These are phyloP conservation scores for Podospora sp. DNA, from an alignment of 495 filamentous ascomycete genomes.

Conservation along the genomic window DNA sequence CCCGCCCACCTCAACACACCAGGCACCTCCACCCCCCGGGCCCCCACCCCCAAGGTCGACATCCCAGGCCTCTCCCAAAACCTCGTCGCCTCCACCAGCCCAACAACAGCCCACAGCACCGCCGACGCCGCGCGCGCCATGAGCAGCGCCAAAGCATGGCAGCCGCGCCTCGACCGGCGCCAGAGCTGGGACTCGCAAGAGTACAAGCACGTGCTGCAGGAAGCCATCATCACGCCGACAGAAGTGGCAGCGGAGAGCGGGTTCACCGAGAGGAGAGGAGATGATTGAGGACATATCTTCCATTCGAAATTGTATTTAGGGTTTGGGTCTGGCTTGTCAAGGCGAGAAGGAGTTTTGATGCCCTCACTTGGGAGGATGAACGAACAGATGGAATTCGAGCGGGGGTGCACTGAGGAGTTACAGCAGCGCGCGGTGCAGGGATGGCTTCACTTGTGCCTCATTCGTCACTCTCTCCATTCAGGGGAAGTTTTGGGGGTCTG, in stretches of 20 bases:
- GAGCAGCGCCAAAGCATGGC: slow-evolving; percentile 42
- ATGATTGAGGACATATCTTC: background rate
- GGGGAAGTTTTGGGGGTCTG: too few species aligned
- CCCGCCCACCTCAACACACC: background rate
- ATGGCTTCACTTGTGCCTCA: too few species aligned
- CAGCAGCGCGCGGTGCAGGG: too few species aligned
- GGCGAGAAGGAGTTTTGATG: background rate
- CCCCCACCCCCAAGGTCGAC: slow-evolving; percentile 11
- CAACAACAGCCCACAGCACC: slow-evolving; percentile 24
- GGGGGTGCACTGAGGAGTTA: too few species aligned
- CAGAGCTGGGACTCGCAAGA: slow-evolving; percentile 54
- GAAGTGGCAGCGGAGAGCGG: slow-evolving; percentile 28
- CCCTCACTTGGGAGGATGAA: too few species aligned
- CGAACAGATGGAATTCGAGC: too few species aligned
- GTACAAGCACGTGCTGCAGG: slow-evolving; percentile 45
- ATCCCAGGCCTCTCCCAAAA: slow-evolving; percentile 21
- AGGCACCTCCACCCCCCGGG: too few species aligned
- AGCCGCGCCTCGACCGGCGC: slow-evolving; percentile 44
- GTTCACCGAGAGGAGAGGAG: slow-evolving; percentile 37
- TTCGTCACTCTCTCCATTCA: too few species aligned
- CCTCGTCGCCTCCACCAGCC: slow-evolving; percentile 12
- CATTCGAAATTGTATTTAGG: background rate
- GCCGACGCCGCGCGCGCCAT: slow-evolving; percentile 42
- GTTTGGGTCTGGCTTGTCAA: background rate
- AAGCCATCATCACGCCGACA: slow-evolving; percentile 31